These are phyloP conservation scores for Haemoproteus tartakovskyi DNA, from an alignment of 169 alveolate species.

Conservation along the genomic window DNA sequence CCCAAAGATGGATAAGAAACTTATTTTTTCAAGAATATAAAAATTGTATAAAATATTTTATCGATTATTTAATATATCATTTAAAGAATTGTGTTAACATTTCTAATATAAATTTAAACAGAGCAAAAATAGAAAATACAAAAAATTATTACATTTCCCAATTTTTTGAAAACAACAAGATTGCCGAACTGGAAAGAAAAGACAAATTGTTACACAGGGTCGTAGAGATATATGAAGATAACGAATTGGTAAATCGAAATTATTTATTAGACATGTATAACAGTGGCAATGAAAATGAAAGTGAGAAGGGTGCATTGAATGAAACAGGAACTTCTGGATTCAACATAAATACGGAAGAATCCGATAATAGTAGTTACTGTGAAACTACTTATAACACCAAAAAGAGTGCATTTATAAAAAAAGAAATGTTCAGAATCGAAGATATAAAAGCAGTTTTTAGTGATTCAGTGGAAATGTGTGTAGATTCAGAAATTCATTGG, in stretches of 20 bases:
- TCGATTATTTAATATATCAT: conserved; percentile 30
- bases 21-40: conserved; percentile 35
- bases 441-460: background rate
- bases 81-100: conserved; percentile 56
- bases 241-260: no score
- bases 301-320: no score
- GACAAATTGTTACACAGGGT: conserved; percentile 18
- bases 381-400: no score
- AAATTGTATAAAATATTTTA: conserved; percentile 45
- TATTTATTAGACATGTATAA: no score
- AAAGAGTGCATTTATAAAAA: background rate
- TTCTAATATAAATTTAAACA: conserved; percentile 28
- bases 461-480: no score
- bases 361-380: no score
- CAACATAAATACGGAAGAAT: no score
- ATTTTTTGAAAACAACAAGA: conserved; percentile 41
- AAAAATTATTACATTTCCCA: conserved; percentile 44
- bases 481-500: no score
- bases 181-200: conserved; percentile 15
- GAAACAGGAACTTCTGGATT: no score
- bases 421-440: conserved; percentile 3
- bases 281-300: no score
- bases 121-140: conserved; percentile 45
- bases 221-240: no score
- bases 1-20: conserved; percentile 46